These are phyloP conservation scores for Amanita phalloides DNA, from an alignment of 768 basidiomycete genomes.

Conservation along the genomic window DNA sequence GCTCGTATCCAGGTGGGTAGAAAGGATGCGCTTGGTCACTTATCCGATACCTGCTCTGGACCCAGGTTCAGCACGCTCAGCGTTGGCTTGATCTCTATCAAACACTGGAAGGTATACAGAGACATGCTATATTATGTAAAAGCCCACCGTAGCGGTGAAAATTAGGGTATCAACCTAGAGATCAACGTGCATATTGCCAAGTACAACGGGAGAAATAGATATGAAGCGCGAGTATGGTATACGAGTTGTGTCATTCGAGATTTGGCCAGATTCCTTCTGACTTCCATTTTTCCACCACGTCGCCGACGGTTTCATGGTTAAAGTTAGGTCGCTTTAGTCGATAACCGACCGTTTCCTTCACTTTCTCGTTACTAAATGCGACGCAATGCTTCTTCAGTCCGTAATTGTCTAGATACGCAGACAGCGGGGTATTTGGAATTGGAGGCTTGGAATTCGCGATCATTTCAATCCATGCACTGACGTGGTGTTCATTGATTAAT, in stretches of 20 bases:
- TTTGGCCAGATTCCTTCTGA: conserved; percentile 55
- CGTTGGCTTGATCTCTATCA: background rate
- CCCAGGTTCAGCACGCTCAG: background rate
- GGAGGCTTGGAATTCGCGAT: conserved; percentile 60
- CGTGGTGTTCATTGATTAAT: conserved; percentile 80
- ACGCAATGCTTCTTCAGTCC: conserved; percentile 60
- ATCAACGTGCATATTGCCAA: background rate
- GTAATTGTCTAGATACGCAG: conserved; percentile 72
- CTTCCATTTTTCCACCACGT: conserved; percentile 75
- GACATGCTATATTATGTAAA: background rate
- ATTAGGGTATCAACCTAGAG: background rate
- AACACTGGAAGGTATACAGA: too few species aligned
- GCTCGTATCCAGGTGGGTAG: background rate
- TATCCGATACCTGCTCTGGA: background rate
- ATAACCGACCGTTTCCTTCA: conserved; percentile 67
- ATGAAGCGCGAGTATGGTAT: background rate
- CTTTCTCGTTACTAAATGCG: conserved; percentile 59
- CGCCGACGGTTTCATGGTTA: conserved; percentile 47
- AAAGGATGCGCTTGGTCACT: background rate
- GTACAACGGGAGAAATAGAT: background rate
- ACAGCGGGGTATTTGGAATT: conserved; percentile 58
- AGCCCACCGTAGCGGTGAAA: background rate
- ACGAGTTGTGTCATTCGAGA: conserved; percentile 14
- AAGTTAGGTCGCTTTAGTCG: conserved; percentile 52
- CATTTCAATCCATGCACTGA: conserved; percentile 77